Evolutionary conservation across 2,329 filamentous ascomycete genomes (phyloP), one percentile per base, ranked within the genome.

Genomic region (Lachnellula suecica): DNA sequence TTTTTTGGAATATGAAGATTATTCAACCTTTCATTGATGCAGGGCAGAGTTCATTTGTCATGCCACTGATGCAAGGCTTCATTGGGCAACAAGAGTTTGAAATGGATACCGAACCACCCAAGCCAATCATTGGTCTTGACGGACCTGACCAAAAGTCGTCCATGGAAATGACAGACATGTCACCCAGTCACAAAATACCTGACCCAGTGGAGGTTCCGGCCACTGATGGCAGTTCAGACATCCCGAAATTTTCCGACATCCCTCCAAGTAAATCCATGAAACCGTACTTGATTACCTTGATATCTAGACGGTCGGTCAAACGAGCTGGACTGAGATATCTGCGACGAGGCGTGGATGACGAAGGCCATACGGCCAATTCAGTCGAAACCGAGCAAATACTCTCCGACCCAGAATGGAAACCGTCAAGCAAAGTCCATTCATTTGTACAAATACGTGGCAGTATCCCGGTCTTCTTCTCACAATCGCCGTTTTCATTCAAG

Each of bases 331-430:
- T 97, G 24, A 84, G 94, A 49, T 99, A 99, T 70, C 77, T 97
- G 3, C 87, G 94, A 9, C 85, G 94, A 23, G 94, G 94, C 6
- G 83, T 96, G 20, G 91, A 99, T 61, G 91, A 97, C 53, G 84
- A 92, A 53, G 94, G 94, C 0, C 85, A 89, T 62, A 85, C 88
- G 4, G 94, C 94, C 17, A 99, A 99, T 65, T 85, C 79, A 24
- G 93, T 97, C 19, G 94, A 99, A 72, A 96, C 93, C 0, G 94
- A 99, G 67, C 94, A 99, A 70, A 87, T 99, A 9, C 77, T 99
- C 2, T 94, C 90, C 0, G 80, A 82, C 0, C 75, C 84, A 2
- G 77, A 78, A 1, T 92, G 88, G 84, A 78, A 84, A 17, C 66
- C 78, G 0, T 72, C 77, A 0, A 74, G 71, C 2, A 89, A 83